Evolutionary conservation across 352 stramenopile genomes (phyloP).

Genomic region (Albugo laibachii): DNA sequence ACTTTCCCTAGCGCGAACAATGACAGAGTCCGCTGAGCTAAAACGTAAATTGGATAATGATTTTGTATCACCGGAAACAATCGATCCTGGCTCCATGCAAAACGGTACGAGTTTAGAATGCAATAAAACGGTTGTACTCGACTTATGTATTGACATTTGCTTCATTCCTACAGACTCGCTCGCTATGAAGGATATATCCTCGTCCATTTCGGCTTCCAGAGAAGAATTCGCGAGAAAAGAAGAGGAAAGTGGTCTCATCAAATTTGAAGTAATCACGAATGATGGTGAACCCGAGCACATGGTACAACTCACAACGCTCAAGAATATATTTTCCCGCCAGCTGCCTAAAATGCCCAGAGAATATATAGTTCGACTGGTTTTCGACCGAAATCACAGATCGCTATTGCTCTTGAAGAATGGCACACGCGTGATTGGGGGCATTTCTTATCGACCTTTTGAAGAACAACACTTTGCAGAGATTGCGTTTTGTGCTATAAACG

Average conservation of each 20-base stretch:
- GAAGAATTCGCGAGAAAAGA: conserved; percentile 81
- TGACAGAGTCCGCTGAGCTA: too few relatives aligned
- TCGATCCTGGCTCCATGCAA: too few relatives aligned
- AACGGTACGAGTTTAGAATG: too few relatives aligned
- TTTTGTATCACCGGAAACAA: too few relatives aligned
- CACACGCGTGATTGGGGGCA: conserved; percentile 90
- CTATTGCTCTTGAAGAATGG: conserved; percentile 86
- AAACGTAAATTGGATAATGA: too few relatives aligned
- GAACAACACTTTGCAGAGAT: conserved; percentile 97
- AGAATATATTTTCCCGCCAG: conserved; percentile 96
- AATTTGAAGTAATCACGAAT: conserved; percentile 83
- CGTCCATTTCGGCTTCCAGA: conserved; percentile 14
- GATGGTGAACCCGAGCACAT: conserved; percentile 75
- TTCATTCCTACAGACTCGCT: too few relatives aligned
- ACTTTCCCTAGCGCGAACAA: too few relatives aligned
- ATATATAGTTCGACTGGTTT: conserved; percentile 98
- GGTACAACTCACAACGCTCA: conserved; percentile 88
- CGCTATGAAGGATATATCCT: too few relatives aligned
- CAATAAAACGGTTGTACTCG: too few relatives aligned
- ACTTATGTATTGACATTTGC: too few relatives aligned
- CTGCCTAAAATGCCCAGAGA: conserved; percentile 98
- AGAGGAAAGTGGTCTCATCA: conserved; percentile 52
- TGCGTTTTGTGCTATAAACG: conserved; percentile 97
- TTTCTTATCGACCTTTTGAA: conserved; percentile 93
- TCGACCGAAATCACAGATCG: conserved; percentile 90